phyloP scores from a whole-genome alignment of 768 basidiomycete species.

The Mycena capillaripes region DNA sequence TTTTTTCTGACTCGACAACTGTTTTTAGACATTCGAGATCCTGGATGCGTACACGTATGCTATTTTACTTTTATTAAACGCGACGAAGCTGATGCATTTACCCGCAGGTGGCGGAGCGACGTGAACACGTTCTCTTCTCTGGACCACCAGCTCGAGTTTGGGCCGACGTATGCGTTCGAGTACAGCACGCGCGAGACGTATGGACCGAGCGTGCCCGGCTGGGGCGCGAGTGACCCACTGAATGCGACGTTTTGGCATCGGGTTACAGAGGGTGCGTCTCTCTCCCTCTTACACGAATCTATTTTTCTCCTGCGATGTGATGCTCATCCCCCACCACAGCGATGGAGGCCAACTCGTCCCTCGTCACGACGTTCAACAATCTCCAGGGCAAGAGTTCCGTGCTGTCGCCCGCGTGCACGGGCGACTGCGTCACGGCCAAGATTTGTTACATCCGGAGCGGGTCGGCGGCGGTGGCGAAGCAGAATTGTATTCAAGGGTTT shows the following conservation, averaged over 20 bases:
- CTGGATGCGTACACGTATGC: constrained; percentile 75
- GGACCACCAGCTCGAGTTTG: constrained; percentile 66
- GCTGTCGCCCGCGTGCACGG: constrained; percentile 67
- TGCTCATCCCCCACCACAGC: constrained; percentile 48
- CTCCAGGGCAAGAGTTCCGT: constrained; percentile 81
- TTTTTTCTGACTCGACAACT: not conserved
- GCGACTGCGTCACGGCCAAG: constrained; percentile 73
- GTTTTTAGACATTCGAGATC: constrained; percentile 77
- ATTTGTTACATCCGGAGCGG: constrained; percentile 86
- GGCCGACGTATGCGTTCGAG: constrained; percentile 76
- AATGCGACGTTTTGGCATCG: constrained; percentile 90
- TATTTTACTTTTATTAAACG: too few species aligned
- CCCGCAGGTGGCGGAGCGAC: constrained; percentile 64
- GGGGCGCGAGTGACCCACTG: constrained; percentile 75
- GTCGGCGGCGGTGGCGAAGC: constrained; percentile 68
- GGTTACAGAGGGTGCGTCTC: constrained; percentile 66
- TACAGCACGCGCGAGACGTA: constrained; percentile 81
- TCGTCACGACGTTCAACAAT: constrained; percentile 76
- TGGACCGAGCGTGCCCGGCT: constrained; percentile 67
- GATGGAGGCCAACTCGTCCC: constrained; percentile 68
- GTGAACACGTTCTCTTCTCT: constrained; percentile 72
- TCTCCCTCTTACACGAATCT: not conserved
- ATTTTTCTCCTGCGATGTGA: not conserved
- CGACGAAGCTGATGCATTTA: too few species aligned
- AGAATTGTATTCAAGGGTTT: constrained; percentile 74